These are phyloP conservation scores for Senna siamea DNA, from an alignment of 306 rosid species.

Conservation along the genomic window DNA sequence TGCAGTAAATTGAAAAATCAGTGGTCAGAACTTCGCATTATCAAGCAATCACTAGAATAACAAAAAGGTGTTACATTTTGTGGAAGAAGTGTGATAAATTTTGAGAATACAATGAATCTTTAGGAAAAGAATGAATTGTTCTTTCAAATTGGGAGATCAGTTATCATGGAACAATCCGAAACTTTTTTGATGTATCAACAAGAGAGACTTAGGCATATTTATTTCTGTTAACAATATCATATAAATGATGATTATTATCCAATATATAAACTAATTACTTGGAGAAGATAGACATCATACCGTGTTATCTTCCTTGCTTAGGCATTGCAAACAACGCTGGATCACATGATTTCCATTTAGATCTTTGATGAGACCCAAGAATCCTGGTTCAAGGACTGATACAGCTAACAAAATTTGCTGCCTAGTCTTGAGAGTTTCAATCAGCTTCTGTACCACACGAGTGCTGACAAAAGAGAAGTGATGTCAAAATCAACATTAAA, in stretches of 20 bases:
- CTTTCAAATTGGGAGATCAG: slow-evolving; percentile 9
- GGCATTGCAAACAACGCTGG: slow-evolving; percentile 64
- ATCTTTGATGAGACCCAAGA: slow-evolving; percentile 63
- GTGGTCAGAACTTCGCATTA: background rate
- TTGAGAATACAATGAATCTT: background rate
- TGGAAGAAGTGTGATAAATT: background rate
- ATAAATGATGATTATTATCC: slow-evolving; percentile 13
- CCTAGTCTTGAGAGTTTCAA: slow-evolving; percentile 64
- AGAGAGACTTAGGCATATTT: background rate
- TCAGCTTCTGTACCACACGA: slow-evolving; percentile 64
- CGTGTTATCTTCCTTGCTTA: slow-evolving; percentile 58
- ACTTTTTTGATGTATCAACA: slow-evolving; percentile 5
- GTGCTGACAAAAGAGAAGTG: slow-evolving; percentile 48
- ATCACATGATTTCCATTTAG: slow-evolving; percentile 69
- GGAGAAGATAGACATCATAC: slow-evolving; percentile 35
- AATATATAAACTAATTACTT: slow-evolving; percentile 2
- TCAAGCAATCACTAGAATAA: background rate
- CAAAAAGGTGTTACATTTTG: background rate
- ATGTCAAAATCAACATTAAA: slow-evolving; percentile 16
- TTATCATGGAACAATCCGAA: slow-evolving; percentile 14
- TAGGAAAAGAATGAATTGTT: background rate
- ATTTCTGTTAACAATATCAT: slow-evolving; percentile 6
- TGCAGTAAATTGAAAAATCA: slow-evolving; percentile 13
- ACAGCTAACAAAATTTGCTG: slow-evolving; percentile 49
- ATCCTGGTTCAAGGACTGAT: slow-evolving; percentile 64